Evolutionary conservation across 2,329 filamentous ascomycete species (phyloP), one percentile per base, ranked within the genome.

Genomic region (Penicillium sp.): DNA sequence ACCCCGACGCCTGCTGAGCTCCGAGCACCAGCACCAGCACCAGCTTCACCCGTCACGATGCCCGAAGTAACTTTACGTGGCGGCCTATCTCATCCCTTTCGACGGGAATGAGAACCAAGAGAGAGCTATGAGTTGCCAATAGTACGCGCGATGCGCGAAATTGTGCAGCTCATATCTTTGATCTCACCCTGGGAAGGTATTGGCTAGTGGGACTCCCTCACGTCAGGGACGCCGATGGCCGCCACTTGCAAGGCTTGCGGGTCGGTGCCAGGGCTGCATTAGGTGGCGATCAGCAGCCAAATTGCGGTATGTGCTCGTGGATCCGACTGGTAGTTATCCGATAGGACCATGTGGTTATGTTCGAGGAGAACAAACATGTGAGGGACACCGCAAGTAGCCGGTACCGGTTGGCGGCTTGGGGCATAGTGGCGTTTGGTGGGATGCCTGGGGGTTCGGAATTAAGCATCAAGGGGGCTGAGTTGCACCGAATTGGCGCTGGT

Each of bases 261-360:
- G n/a, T 27, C 31, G 32, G 25, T 39, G 36, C 41, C 38, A 47
- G 39, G 39, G 32, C 29, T 36, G 28, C 27, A 25, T 35, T 33
- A 6, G 36, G 29, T n/a, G 43, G 25, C 34, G 30, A 43, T 45
- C 33, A 27, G 11, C 35, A 36, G 38, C 28, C 35, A 30, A 36
- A n/a, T n/a, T n/a, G n/a, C n/a, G 19, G 18, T 36, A 39, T 39
- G 38, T 20, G 29, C 29, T 41, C 33, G 36, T 40, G 39, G 42
- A 29, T 36, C 21, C 10, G 6, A 18, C 8, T 9, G 42, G 33
- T 20, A 33, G 36, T 5, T 31, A 21, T 41, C 46, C 46, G 43
- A 48, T 46, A 48, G 46, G 46, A 14, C 39, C 33, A 43, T 46
- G 39, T 48, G 38, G 42, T 35, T 41, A 1, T 9, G 11, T 14